Conservation (phyloP, 257 asterid genomes). For the Plantago major region DNA sequence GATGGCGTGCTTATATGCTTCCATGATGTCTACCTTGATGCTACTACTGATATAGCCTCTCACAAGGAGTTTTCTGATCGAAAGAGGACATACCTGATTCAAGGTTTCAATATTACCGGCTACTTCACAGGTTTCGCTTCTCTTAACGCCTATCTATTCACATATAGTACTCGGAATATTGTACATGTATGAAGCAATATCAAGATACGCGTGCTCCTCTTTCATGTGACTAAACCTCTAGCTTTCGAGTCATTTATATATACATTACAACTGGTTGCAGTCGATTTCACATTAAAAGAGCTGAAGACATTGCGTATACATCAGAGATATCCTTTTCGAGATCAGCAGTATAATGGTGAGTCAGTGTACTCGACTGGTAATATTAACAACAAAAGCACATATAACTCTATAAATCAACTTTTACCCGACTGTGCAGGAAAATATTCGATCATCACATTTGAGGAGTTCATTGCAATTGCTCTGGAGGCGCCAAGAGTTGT, state of each 20-base stretch:
- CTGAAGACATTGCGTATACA: slow-evolving; percentile 60
- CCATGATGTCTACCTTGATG: slow-evolving; percentile 75
- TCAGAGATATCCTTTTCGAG: slow-evolving; percentile 78
- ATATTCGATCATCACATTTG: slow-evolving; percentile 73
- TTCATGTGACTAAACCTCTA: background rate
- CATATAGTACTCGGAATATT: background rate
- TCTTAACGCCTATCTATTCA: background rate
- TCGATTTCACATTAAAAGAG: slow-evolving; percentile 82
- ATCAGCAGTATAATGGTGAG: slow-evolving; percentile 81
- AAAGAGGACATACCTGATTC: slow-evolving; percentile 70
- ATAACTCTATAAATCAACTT: too few relatives aligned
- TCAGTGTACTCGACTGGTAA: too few relatives aligned
- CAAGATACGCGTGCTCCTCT: background rate
- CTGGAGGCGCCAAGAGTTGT: slow-evolving; percentile 79
- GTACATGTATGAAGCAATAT: too few relatives aligned
- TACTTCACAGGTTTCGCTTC: slow-evolving; percentile 49
- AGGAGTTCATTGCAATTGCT: slow-evolving; percentile 76
- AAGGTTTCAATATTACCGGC: slow-evolving; percentile 62
- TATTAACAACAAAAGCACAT: too few relatives aligned
- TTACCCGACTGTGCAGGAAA: slow-evolving; percentile 44
- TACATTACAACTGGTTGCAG: slow-evolving; percentile 30
- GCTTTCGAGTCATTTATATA: slow-evolving; percentile 1
- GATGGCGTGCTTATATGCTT: slow-evolving; percentile 79
- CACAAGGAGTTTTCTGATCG: slow-evolving; percentile 58
- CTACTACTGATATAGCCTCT: slow-evolving; percentile 59